phyloP scores from a whole-genome alignment of 2,329 filamentous ascomycete species.

The Gnomoniopsis smithogilvyi region DNA sequence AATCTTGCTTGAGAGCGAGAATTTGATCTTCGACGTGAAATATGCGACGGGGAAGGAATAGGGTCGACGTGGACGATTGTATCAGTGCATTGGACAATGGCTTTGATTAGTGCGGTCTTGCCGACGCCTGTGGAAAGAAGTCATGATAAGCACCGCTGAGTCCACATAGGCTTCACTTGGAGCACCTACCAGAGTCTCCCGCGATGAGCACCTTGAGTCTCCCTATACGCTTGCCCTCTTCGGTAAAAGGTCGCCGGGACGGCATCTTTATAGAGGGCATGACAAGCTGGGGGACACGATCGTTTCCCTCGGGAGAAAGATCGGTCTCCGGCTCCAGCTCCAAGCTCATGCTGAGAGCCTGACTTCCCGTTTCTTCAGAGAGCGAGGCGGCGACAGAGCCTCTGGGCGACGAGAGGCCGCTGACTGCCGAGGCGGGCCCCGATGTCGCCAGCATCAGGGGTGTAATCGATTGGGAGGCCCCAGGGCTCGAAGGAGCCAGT shows the following conservation, averaged over 20 bases:
- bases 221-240: slow-evolving; percentile 78
- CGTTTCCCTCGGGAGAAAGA: slow-evolving; percentile 40
- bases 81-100: slow-evolving; percentile 80
- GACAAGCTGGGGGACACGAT: slow-evolving; percentile 73
- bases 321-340: slow-evolving; percentile 43
- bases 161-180: neutral
- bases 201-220: slow-evolving; percentile 86
- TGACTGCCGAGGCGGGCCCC: slow-evolving; percentile 39
- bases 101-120: slow-evolving; percentile 86
- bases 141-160: slow-evolving; percentile 9
- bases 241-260: slow-evolving; percentile 82
- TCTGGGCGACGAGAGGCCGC: slow-evolving; percentile 49
- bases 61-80: slow-evolving; percentile 94
- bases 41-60: slow-evolving; percentile 33
- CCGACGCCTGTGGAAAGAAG: slow-evolving; percentile 59
- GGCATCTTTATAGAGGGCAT: slow-evolving; percentile 97
- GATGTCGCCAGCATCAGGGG: slow-evolving; percentile 41
- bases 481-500: neutral
- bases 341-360: slow-evolving; percentile 35
- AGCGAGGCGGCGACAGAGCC: slow-evolving; percentile 49
- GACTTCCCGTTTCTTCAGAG: slow-evolving; percentile 39
- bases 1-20: slow-evolving; percentile 10
- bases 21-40: slow-evolving; percentile 23
- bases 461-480: slow-evolving; percentile 41
- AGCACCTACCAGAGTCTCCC: slow-evolving; percentile 64